Evolutionary conservation across 495 filamentous ascomycete species (phyloP), one percentile per base, ranked within the genome.

Genomic region (Penicillium lagena): DNA sequence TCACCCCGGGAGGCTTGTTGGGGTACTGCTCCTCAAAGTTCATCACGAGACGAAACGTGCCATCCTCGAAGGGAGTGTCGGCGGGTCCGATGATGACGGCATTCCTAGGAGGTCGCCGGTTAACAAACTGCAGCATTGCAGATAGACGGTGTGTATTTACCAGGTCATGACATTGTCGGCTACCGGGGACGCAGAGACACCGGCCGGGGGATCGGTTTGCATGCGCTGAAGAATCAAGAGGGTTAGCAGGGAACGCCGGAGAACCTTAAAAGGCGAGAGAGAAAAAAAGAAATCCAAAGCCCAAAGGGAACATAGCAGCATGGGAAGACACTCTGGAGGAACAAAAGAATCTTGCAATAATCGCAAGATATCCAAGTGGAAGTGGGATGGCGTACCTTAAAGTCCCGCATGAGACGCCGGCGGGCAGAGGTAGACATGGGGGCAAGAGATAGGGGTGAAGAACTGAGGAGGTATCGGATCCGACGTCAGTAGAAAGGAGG

Each of bases 131-230:
- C 4, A 17, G 12, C 27, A 34, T n/a, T 10, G 13, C 10, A 29
- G 8, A n/a, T 15, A 6, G 10, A 22, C 27, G 42, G 29, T 47
- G 22, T 39, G 2, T 49, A 51, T 74, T 52, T 79, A 97, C 93
- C 93, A 98, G 40, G 90, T 96, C 93, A 98, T 97, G 35, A 98
- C 93, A 76, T 98, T 98, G 63, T 98, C 93, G 35, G 91, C 87
- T 14, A 98, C 86, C 1, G 93, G 93, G 31, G 93, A 96, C 31
- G 93, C 93, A 45, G 91, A 96, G 35, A 98, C 93, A 46, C 93
- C 93, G 49, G 91, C 94, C 7, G 93, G 93, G 56, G 93, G 93
- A 61, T 98, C 93, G 46, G 91, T 96, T 75, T 98, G 93, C 94
- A 98, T 98, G 64, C 93, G 89, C 93, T 96, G 22, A 22, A 59